Percentiles rank a stretch among this genome's conserved stretches.
phyloP scores from a whole-genome alignment of 2,329 filamentous ascomycete genomes.

The Blastomyces gilchristii region DNA sequence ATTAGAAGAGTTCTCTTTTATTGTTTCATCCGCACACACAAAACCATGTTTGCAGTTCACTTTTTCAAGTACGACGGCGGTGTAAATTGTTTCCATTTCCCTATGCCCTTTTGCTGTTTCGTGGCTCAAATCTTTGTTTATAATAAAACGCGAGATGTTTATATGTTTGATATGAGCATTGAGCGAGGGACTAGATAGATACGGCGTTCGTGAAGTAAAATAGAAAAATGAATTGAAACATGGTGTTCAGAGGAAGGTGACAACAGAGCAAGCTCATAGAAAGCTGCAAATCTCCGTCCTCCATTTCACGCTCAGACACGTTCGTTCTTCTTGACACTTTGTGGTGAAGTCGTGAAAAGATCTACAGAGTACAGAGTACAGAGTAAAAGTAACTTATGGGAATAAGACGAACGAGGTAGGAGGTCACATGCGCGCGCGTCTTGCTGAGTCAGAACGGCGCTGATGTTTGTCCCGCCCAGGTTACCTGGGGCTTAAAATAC shows the following conservation, averaged over 20 bases:
- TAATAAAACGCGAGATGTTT: not conserved
- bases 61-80: not conserved
- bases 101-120: not conserved
- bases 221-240: not conserved
- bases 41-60: no score
- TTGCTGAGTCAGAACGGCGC: not conserved
- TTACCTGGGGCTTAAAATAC: no score
- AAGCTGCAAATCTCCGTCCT: not conserved
- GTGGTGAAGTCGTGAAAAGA: no score
- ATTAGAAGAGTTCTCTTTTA: not conserved
- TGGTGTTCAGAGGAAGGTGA: not conserved
- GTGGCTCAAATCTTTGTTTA: not conserved
- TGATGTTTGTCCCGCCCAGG: no score
- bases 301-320: not conserved
- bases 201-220: not conserved
- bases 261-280: not conserved
- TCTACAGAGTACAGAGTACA: no score
- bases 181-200: not conserved
- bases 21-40: not conserved
- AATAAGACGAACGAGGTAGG: no score
- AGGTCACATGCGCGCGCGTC: no score
- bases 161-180: not conserved
- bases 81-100: not conserved
- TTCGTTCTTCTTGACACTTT: no score
- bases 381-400: no score